Evolutionary conservation across 2,329 filamentous ascomycete species (phyloP).

Genomic region (Bisporella sp.): DNA sequence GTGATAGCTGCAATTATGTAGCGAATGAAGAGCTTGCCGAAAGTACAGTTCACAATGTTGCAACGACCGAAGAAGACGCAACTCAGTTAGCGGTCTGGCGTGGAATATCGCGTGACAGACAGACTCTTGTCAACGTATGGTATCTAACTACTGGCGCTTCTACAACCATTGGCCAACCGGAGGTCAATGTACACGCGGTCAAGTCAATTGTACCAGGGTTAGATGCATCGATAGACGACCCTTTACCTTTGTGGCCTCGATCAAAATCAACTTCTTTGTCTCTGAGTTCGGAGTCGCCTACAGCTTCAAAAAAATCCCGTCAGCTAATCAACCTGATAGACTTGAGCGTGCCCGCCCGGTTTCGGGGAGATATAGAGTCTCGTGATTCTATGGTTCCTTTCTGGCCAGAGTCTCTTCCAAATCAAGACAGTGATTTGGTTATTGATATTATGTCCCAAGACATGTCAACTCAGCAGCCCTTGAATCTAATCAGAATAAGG

Average conservation of each 20-base stretch:
- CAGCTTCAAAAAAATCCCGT: not conserved
- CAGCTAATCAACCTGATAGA: slow-evolving; percentile 32
- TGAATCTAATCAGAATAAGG: slow-evolving; percentile 59
- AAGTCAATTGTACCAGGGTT: slow-evolving; percentile 60
- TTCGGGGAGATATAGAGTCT: slow-evolving; percentile 6
- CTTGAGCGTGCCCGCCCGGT: slow-evolving; percentile 21
- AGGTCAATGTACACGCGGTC: slow-evolving; percentile 55
- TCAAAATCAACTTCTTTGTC: not conserved
- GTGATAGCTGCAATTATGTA: slow-evolving; percentile 64
- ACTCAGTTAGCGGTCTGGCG: slow-evolving; percentile 42
- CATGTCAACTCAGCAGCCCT: slow-evolving; percentile 32
- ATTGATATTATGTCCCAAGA: slow-evolving; percentile 22
- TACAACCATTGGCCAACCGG: slow-evolving; percentile 17
- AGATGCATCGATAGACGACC: slow-evolving; percentile 62
- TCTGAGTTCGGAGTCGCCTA: not conserved
- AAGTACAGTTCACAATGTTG: slow-evolving; percentile 5
- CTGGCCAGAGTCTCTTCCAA: slow-evolving; percentile 8
- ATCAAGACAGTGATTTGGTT: slow-evolving; percentile 1
- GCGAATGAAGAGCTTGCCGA: slow-evolving; percentile 82
- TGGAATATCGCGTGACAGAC: slow-evolving; percentile 61
- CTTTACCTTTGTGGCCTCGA: slow-evolving; percentile 43
- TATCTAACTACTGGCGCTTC: slow-evolving; percentile 9
- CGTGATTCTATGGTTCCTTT: slow-evolving; percentile 12
- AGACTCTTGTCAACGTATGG: slow-evolving; percentile 63
- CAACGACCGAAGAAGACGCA: not conserved